phyloP scores from a whole-genome alignment of 805 yeast species.

The Starmera caribaea region DNA sequence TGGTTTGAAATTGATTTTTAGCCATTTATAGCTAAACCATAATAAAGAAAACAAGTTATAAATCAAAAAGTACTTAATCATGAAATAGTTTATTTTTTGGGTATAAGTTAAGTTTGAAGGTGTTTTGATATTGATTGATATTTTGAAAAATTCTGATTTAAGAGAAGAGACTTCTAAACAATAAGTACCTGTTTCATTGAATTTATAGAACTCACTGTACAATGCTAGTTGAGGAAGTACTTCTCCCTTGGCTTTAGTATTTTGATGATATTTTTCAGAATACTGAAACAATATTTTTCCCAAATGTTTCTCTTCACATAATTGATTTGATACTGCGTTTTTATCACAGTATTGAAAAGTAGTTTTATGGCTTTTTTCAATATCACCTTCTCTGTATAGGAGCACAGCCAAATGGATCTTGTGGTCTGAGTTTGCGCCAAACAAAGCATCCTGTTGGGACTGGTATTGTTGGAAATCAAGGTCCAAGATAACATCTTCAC shows the following conservation, averaged over 20 bases:
- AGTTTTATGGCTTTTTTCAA: neutral
- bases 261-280: neutral
- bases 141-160: neutral
- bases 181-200: neutral
- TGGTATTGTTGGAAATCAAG: too few species aligned
- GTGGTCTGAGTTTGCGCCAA: too few species aligned
- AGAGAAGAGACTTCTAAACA: neutral
- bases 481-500: too few species aligned
- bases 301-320: neutral
- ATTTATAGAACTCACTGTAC: neutral
- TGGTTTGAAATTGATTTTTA: neutral
- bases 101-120: neutral
- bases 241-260: neutral
- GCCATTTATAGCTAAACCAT: neutral
- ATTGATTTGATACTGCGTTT: neutral
- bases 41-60: neutral
- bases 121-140: neutral
- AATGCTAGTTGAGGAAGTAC: neutral
- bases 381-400: neutral
- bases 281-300: neutral
- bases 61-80: neutral
- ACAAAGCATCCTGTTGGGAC: too few species aligned
- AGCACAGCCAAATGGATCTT: neutral
- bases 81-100: neutral
- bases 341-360: neutral